phyloP scores from a whole-genome alignment of 1,284 basidiomycete species.

The Ceratorhiza oryzae-sativae region DNA sequence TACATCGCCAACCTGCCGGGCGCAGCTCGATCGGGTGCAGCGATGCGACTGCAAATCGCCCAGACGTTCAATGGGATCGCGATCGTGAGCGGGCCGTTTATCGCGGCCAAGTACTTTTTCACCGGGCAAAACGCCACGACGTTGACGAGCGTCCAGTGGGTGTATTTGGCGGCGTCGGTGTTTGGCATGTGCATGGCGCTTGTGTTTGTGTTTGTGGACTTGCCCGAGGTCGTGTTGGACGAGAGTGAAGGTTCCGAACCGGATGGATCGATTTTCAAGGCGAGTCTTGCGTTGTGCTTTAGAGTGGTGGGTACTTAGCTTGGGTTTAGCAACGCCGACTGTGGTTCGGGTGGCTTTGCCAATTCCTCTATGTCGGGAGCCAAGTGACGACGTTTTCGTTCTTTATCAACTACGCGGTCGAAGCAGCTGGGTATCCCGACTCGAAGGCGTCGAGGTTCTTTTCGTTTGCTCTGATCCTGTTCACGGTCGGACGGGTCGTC shows the following conservation, averaged over 20 bases:
- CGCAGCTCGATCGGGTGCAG: conserved; percentile 71
- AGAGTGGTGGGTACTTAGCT: not conserved
- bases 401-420: conserved; percentile 56
- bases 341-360: conserved; percentile 51
- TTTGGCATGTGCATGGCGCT: conserved; percentile 49
- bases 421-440: conserved; percentile 50
- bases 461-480: conserved; percentile 51
- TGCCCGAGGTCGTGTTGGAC: conserved; percentile 53
- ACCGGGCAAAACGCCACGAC: conserved; percentile 49
- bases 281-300: not conserved
- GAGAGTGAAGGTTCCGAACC: conserved; percentile 48
- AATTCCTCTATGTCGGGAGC: conserved; percentile 54
- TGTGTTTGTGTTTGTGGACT: conserved; percentile 54
- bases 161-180: conserved; percentile 56
- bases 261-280: conserved; percentile 52
- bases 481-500: conserved; percentile 48
- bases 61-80: conserved; percentile 85
- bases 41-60: conserved; percentile 79
- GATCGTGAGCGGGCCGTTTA: conserved; percentile 79
- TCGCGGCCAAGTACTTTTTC: conserved; percentile 67
- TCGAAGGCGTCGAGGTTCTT: conserved; percentile 52
- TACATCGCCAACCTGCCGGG: conserved; percentile 67
- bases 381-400: conserved; percentile 57
- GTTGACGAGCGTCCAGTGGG: conserved; percentile 57
- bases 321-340: conserved; percentile 16